Percentiles rank a stretch among this genome's conserved stretches.
Conservation (phyloP, 2,329 filamentous ascomycete genomes). For the Calonectria hawksworthii region DNA sequence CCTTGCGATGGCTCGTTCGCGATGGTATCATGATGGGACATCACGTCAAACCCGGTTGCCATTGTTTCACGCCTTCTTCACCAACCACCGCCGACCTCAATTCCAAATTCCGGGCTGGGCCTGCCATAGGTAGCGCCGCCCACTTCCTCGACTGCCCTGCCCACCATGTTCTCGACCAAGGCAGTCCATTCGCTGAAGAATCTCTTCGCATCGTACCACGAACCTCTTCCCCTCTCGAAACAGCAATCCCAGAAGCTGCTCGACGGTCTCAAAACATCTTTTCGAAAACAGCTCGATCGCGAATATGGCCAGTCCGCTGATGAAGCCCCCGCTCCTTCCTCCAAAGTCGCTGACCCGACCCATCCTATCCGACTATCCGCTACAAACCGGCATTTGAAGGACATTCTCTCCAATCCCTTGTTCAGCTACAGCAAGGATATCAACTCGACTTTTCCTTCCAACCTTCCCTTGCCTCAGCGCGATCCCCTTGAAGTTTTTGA, state of each 20-base stretch:
- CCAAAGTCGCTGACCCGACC: slow-evolving; percentile 35
- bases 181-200: slow-evolving; percentile 54
- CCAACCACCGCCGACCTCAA: slow-evolving; percentile 10
- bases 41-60: slow-evolving; percentile 14
- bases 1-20: slow-evolving; percentile 39
- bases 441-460: slow-evolving; percentile 35
- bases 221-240: slow-evolving; percentile 64
- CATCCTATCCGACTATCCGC: slow-evolving; percentile 54
- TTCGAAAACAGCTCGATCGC: slow-evolving; percentile 69
- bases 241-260: slow-evolving; percentile 69
- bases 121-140: slow-evolving; percentile 28
- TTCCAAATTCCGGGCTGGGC: slow-evolving; percentile 17
- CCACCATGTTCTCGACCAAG: slow-evolving; percentile 56
- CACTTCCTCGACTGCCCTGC: slow-evolving; percentile 50
- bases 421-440: slow-evolving; percentile 57
- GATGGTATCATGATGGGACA: slow-evolving; percentile 44
- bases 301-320: slow-evolving; percentile 65
- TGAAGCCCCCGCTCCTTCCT: slow-evolving; percentile 27
- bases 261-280: slow-evolving; percentile 68
- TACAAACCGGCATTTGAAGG: slow-evolving; percentile 63
- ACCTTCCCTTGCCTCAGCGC: slow-evolving; percentile 33
- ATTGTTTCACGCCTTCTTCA: slow-evolving; percentile 18
- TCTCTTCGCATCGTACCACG: slow-evolving; percentile 61
- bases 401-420: slow-evolving; percentile 70
- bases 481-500: slow-evolving; percentile 70